phyloP scores from a whole-genome alignment of 2,329 filamentous ascomycete species.

The Trichoderma pleuroti region DNA sequence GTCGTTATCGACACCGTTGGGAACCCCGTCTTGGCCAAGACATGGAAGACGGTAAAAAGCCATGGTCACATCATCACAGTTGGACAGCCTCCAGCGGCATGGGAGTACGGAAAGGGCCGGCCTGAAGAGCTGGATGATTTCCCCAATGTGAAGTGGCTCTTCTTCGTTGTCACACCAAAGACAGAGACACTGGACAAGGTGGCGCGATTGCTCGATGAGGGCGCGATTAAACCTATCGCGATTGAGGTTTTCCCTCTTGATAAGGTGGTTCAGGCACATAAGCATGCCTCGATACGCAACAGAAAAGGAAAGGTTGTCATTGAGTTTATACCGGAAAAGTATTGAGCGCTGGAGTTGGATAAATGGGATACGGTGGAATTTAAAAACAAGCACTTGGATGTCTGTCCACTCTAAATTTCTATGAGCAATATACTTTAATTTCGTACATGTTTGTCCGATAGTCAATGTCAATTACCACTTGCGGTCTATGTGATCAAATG shows the following conservation, averaged over 20 bases:
- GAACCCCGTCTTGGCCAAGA: slow-evolving; percentile 26
- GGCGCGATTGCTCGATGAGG: slow-evolving; percentile 25
- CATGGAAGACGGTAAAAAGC: slow-evolving; percentile 31
- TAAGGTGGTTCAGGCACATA: slow-evolving; percentile 29
- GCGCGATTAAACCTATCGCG: slow-evolving; percentile 22
- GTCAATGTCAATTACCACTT: not conserved
- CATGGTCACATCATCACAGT: slow-evolving; percentile 35
- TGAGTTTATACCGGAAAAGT: slow-evolving; percentile 22
- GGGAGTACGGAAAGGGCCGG: slow-evolving; percentile 28
- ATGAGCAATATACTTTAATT: not conserved
- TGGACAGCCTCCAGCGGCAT: slow-evolving; percentile 32
- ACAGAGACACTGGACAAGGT: slow-evolving; percentile 22
- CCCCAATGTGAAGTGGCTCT: slow-evolving; percentile 26
- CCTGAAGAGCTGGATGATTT: slow-evolving; percentile 22
- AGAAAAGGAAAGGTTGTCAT: slow-evolving; percentile 29
- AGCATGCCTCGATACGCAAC: slow-evolving; percentile 23
- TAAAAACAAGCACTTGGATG: not conserved
- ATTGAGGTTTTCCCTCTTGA: slow-evolving; percentile 26
- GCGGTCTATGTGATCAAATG: not conserved
- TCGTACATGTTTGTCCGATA: not conserved
- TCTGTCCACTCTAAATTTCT: not conserved
- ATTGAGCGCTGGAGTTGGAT: not conserved
- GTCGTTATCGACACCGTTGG: slow-evolving; percentile 34
- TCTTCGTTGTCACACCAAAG: slow-evolving; percentile 31
- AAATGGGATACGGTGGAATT: not conserved